Base-by-base conservation (phyloP, 2,329 filamentous ascomycete species). In the Daldinia sp. region DNA sequence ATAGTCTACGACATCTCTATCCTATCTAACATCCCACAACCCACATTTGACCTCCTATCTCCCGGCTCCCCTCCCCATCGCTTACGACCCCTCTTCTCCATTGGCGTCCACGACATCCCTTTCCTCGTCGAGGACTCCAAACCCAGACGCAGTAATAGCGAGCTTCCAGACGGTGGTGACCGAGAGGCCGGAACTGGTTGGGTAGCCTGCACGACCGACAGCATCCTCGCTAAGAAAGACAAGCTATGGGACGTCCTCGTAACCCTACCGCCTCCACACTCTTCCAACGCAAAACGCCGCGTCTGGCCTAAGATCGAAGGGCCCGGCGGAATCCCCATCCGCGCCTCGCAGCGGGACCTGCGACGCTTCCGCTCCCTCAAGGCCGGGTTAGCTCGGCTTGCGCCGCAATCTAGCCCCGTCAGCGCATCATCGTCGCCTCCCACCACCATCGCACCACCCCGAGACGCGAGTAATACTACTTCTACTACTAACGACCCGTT, bases 161-260 rank as follows among this genome's bases (percentile, higher is more conserved):
- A 69, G 5, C 20, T 77, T n/a, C 68, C 72, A 6, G 76, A 79
- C 37, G 76, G 74, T 46, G 78, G 74, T 46, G 78, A 81, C 48
- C 85, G 84, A 26, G 85, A 88, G 46, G 78, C 81, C 26, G 85
- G 85, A 35, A 81, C 86, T 13, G 92, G 94, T 42, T 99, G 94
- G 94, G 90, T 97, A 66, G 96, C 95, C 12, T 98, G 94, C 79
- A 98, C 95, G 2, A 98, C 95, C 1, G 96, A 99, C 81, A 95
- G 92, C 76, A 96, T 99, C 65, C 86, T 99, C 13, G 90, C 89
- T 53, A 92, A 93, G 80, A 98, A 98, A 82, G 88, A 90, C 57
- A 88, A 92, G 1, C 87, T 99, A 2, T 98, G 94, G 85, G 96
- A 99, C 78, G 86, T 98, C 74, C 87, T 98, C 42, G 90, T 98